Evolutionary conservation across 2,329 filamentous ascomycete species (phyloP), one percentile per base, ranked within the genome.

Genomic region (Neoarthrinium moseri): DNA sequence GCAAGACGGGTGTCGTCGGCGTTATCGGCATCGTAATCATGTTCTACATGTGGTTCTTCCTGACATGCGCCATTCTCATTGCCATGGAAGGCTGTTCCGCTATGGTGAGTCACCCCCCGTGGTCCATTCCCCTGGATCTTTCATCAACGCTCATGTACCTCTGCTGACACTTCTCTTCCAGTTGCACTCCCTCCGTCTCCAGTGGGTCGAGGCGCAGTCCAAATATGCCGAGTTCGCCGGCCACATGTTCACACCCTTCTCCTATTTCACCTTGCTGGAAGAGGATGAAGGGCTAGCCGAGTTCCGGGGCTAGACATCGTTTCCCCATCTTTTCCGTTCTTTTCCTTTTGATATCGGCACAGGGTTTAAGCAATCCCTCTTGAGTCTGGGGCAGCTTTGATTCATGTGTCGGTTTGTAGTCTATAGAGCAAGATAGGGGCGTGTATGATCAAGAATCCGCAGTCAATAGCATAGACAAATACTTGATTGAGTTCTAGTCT

Each of bases 11-110:
- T 38, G 74, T 80, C 37, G 50, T 80, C 1, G 91, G 91, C 46
- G 83, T 92, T 39, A 77, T 96, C 57, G 84, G 88, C 72, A 83
- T 92, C 56, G 87, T 97, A 38, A 68, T 87, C 41, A 82, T 86
- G 38, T 97, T 97, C 72, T 86, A 81, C 62, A 72, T 91, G 57
- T 99, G 94, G 91, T 96, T 99, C 69, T 81, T 84, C 59, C 80
- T 97, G 44, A 89, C 86, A 2, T 79, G 90, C 47, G 79, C 78
- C 5, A 86, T 91, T 49, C 73, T 91, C 47, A 88, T 88, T 60
- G 80, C 89, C 51, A 91, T 91, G 87, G 87, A 91, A 63, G 87
- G 87, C 47, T 90, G 87, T 20, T 87, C 83, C 67, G 87, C 87
- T 51, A 91, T 91, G 87, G 61, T 64, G 54, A 56, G 60, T 45